A percentile compares a stretch with the other conserved stretches of the same genome.
Conservation (phyloP, 106 monocot genomes). For the Dendrobium nobile region DNA sequence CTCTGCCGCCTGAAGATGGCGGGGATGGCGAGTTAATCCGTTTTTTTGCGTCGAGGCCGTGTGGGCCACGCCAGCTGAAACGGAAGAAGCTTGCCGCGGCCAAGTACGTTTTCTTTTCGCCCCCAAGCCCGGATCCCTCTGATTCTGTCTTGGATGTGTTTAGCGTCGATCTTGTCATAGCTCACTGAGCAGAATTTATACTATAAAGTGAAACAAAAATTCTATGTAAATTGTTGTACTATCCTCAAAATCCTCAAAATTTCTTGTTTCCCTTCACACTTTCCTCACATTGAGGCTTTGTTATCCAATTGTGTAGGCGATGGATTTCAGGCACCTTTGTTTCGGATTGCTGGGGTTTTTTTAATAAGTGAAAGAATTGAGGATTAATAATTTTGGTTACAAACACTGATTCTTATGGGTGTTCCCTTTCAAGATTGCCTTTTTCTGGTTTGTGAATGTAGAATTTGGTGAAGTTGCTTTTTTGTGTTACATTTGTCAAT, state of each 20-base stretch:
- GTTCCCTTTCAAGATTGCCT: background rate
- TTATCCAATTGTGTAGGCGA: background rate
- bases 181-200: slow-evolving; percentile 8
- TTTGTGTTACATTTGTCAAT: background rate
- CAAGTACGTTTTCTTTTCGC: slow-evolving; percentile 12
- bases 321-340: background rate
- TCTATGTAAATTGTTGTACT: background rate
- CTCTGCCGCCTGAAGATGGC: background rate
- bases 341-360: background rate
- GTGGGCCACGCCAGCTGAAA: slow-evolving; percentile 12
- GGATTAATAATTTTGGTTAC: background rate
- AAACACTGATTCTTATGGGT: background rate
- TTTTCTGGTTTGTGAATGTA: background rate
- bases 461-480: background rate
- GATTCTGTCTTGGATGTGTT: slow-evolving; percentile 12
- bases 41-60: slow-evolving; percentile 13
- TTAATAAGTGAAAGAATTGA: background rate
- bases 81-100: slow-evolving; percentile 19
- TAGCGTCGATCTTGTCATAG: slow-evolving; percentile 7
- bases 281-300: background rate
- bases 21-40: slow-evolving; percentile 1
- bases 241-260: background rate
- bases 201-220: background rate
- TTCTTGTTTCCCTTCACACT: background rate
- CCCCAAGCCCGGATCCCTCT: slow-evolving; percentile 13